A percentile compares a stretch with the other conserved stretches of the same genome.
Conservation (phyloP, 1,284 basidiomycete genomes). For the Ganoderma sp. region DNA sequence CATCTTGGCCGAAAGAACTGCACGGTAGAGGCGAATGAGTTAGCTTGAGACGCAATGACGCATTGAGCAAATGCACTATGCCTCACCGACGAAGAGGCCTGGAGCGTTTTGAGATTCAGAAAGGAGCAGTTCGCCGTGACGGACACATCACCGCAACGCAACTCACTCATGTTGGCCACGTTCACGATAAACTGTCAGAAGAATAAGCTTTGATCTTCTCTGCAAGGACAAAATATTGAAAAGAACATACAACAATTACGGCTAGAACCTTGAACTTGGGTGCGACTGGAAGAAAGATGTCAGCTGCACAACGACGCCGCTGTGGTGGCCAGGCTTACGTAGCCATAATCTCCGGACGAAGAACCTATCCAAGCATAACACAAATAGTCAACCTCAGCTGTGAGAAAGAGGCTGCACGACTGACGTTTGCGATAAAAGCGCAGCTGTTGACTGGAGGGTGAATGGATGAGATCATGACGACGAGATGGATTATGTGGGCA, state of each 20-base stretch:
- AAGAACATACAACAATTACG: neutral
- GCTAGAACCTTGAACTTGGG: neutral
- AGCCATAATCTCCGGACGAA: slow-evolving; percentile 19
- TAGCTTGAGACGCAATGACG: no score
- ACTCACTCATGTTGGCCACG: neutral
- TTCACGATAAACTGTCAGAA: neutral
- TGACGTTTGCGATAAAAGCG: slow-evolving; percentile 13
- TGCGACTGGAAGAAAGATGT: slow-evolving; percentile 1
- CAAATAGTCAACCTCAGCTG: neutral
- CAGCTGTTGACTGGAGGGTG: slow-evolving; percentile 10
- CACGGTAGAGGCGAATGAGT: neutral
- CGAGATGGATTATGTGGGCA: no score
- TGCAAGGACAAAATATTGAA: neutral
- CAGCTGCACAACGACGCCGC: neutral
- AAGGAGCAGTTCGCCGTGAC: no score
- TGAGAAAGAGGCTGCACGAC: neutral
- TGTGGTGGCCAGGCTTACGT: neutral
- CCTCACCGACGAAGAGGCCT: neutral
- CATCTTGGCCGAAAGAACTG: neutral
- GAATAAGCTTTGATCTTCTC: neutral
- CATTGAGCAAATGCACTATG: neutral
- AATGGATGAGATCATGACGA: no score
- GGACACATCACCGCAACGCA: neutral
- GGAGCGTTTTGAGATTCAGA: neutral
- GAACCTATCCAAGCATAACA: slow-evolving; percentile 3